These are phyloP conservation scores for Prunus yedoensis DNA, from an alignment of 331 rosid species.

Conservation along the genomic window DNA sequence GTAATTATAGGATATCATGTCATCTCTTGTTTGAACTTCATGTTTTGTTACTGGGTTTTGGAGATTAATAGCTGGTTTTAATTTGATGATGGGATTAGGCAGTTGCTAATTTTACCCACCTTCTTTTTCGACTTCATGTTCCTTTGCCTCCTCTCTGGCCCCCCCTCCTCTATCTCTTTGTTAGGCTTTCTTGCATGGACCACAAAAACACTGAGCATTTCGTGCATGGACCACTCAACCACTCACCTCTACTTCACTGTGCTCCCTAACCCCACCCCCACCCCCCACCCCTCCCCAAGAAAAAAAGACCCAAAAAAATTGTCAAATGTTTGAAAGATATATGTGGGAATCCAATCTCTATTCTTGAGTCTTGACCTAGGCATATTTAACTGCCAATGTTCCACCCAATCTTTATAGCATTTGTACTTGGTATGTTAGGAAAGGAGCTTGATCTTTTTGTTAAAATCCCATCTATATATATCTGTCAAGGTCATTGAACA, in stretches of 20 bases:
- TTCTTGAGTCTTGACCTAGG: background rate
- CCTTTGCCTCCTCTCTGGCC: conserved; percentile 31
- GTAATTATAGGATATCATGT: too few relatives aligned
- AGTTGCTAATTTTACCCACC: conserved; percentile 6
- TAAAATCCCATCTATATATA: too few relatives aligned
- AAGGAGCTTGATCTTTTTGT: too few relatives aligned
- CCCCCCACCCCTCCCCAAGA: too few relatives aligned
- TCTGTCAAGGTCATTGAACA: too few relatives aligned
- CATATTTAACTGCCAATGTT: background rate
- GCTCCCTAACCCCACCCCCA: conserved; percentile 24
- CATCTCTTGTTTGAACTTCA: too few relatives aligned
- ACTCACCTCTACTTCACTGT: conserved; percentile 35
- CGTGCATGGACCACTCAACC: conserved; percentile 64
- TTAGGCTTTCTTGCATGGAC: conserved; percentile 71
- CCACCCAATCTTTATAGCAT: background rate
- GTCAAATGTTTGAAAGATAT: background rate
- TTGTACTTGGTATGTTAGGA: background rate
- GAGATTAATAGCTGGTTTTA: background rate
- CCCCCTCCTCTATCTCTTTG: conserved; percentile 7
- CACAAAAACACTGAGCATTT: conserved; percentile 65
- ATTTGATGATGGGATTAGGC: conserved; percentile 8
- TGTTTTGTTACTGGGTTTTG: too few relatives aligned
- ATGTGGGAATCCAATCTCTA: conserved; percentile 4
- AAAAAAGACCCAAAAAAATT: background rate
- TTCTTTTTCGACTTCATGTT: conserved; percentile 34